Conservation (phyloP, 805 yeast genomes). For the Ogataea methanolica region DNA sequence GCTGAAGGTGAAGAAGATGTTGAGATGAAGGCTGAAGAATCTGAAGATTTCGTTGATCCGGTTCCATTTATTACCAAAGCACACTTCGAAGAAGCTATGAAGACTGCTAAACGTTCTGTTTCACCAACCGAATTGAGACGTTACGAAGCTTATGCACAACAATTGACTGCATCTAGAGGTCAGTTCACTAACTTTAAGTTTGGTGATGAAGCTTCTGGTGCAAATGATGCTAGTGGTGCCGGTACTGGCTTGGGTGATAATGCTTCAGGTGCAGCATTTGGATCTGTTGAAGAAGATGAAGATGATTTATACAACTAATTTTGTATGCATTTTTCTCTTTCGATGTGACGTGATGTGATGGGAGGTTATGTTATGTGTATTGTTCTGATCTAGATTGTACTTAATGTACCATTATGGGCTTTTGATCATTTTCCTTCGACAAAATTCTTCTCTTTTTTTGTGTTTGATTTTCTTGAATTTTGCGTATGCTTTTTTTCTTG, state of each 20-base stretch:
- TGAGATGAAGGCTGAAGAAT: constrained; percentile 25
- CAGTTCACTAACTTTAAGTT: constrained; percentile 88
- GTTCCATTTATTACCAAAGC: constrained; percentile 93
- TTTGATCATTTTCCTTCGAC: too few relatives aligned
- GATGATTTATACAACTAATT: constrained; percentile 37
- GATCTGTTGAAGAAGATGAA: constrained; percentile 45
- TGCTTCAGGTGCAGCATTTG: constrained; percentile 41
- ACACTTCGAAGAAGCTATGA: constrained; percentile 99
- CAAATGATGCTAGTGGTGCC: constrained; percentile 23
- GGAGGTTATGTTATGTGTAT: too few relatives aligned
- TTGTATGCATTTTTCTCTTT: background rate
- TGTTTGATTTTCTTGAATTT: too few relatives aligned
- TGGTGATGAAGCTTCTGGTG: constrained; percentile 36
- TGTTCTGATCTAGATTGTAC: too few relatives aligned
- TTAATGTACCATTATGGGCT: too few relatives aligned
- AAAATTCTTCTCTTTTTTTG: too few relatives aligned
- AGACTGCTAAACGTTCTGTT: constrained; percentile 97
- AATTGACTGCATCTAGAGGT: constrained; percentile 93
- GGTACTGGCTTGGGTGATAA: constrained; percentile 29
- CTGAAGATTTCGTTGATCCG: constrained; percentile 78
- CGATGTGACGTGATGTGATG: too few relatives aligned
- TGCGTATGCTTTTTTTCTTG: too few relatives aligned
- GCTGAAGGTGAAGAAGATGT: constrained; percentile 36
- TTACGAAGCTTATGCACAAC: constrained; percentile 97
- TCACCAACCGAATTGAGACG: constrained; percentile 97